These are phyloP conservation scores for Ustilago xerochloae DNA, from an alignment of 1,284 basidiomycete species.

Conservation along the genomic window DNA sequence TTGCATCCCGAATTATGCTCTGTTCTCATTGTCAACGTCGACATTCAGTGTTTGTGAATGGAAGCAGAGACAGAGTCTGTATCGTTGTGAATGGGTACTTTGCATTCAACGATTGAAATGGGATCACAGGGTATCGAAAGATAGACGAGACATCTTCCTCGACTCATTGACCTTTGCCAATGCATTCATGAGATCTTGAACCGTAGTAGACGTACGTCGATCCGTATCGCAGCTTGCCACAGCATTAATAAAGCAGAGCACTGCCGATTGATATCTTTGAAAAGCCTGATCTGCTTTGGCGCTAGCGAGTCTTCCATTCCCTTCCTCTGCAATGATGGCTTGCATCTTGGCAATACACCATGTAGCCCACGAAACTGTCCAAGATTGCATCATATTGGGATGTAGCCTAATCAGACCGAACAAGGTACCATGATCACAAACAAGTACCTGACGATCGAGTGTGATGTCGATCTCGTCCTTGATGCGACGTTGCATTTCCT, in stretches of 20 bases:
- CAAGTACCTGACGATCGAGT: conserved; percentile 30
- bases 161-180: conserved; percentile 17
- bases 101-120: too few species aligned
- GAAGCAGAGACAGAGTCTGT: too few species aligned
- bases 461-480: conserved; percentile 18
- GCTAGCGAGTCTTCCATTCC: conserved; percentile 19
- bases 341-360: conserved; percentile 30
- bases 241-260: conserved; percentile 38
- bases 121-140: too few species aligned
- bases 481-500: conserved; percentile 2
- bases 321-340: conserved; percentile 6
- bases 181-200: conserved; percentile 21
- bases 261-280: conserved; percentile 26
- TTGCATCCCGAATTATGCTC: too few species aligned
- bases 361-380: conserved; percentile 30
- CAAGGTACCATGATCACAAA: conserved; percentile 37
- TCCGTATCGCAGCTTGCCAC: conserved; percentile 29
- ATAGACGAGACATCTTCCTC: conserved; percentile 8
- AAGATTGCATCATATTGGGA: conserved; percentile 42
- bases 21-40: too few species aligned
- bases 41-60: too few species aligned
- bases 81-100: too few species aligned
- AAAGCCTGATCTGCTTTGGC: conserved; percentile 33
- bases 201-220: conserved; percentile 19
- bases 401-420: conserved; percentile 38